Evolutionary conservation across 768 basidiomycete genomes (phyloP), one percentile per base, ranked within the genome.

Genomic region (Paxillus involutus): DNA sequence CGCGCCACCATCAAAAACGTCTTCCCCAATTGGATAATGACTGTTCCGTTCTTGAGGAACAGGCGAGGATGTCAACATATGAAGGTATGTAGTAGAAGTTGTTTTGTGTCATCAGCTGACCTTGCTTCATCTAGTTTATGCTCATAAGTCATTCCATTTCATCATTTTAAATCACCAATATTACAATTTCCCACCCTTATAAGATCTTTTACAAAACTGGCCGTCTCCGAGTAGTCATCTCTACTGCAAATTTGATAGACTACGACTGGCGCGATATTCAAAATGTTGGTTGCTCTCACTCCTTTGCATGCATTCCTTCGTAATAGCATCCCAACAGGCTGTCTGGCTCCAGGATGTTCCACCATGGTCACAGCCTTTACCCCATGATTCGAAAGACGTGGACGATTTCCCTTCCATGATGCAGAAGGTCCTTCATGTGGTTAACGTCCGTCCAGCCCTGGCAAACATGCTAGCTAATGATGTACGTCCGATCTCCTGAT

Each of bases 211-310:
- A 94, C 72, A 91, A 86, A 63, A 80, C 83, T 8, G 91, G 92
- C 9, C 82, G 91, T 36, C 73, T 96, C 32, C 84, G 94, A 3
- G 77, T 95, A 11, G 85, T 88, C 2, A 74, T 96, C 44, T 85
- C 89, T 1, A 94, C 94, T 0, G 94, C 92, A 13, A 96, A 97
- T 63, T 75, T 96, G n/a, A 76, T 94, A 33, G 75, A 80, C 30
- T 85, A 87, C 63, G 94, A 97, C 69, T 97, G 89, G 85, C 78
- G 86, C 19, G 81, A 86, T 58, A 93, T 96, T 63, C 92, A 97
- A 71, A 97, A 97, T 68, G 91, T 92, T 53, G 47, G 80, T 63
- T 30, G 1, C 41, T 41, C 17, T 21, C 19, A 13, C 48, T 45
- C 37, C 46, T 8, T 19, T 26, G n/a, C 12, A 17, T 17, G 12